Conservation (phyloP, 768 basidiomycete genomes). For the Pisolithus orientalis region DNA sequence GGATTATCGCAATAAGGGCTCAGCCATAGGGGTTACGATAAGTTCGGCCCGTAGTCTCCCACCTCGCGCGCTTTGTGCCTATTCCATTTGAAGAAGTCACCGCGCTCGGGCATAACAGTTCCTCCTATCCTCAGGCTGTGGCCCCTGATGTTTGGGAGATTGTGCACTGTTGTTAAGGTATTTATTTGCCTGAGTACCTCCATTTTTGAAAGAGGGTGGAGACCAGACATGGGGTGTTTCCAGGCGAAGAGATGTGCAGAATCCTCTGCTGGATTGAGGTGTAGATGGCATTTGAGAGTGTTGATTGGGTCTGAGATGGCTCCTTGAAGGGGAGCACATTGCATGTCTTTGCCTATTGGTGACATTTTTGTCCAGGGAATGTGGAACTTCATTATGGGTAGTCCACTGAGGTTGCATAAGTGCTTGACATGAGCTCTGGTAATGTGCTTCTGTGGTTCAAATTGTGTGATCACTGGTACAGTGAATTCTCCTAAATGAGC, state of each 20-base stretch:
- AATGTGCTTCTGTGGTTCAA: conserved; percentile 26
- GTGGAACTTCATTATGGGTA: conserved; percentile 4
- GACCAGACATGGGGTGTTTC: neutral
- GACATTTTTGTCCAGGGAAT: conserved; percentile 17
- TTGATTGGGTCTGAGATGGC: conserved; percentile 17
- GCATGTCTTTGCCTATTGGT: conserved; percentile 13
- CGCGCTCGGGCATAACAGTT: no score
- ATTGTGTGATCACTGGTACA: conserved; percentile 24
- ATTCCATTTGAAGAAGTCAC: no score
- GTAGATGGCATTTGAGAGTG: conserved; percentile 22
- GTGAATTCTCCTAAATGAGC: conserved; percentile 35
- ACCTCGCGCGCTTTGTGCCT: no score
- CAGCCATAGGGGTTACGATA: no score
- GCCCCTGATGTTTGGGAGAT: neutral
- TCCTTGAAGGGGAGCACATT: neutral
- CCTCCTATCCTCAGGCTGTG: no score
- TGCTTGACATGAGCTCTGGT: conserved; percentile 18
- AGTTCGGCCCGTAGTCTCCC: no score
- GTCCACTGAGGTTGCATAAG: conserved; percentile 15
- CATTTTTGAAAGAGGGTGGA: conserved; percentile 22
- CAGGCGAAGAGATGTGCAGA: conserved; percentile 27
- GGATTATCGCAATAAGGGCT: no score
- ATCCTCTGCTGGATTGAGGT: conserved; percentile 15
- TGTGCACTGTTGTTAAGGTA: neutral
- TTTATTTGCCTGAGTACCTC: conserved; percentile 19